Evolutionary conservation across 371 early-diverging fungal species (phyloP), one percentile per base, ranked within the genome.

Genomic region (Mortierella sp.): DNA sequence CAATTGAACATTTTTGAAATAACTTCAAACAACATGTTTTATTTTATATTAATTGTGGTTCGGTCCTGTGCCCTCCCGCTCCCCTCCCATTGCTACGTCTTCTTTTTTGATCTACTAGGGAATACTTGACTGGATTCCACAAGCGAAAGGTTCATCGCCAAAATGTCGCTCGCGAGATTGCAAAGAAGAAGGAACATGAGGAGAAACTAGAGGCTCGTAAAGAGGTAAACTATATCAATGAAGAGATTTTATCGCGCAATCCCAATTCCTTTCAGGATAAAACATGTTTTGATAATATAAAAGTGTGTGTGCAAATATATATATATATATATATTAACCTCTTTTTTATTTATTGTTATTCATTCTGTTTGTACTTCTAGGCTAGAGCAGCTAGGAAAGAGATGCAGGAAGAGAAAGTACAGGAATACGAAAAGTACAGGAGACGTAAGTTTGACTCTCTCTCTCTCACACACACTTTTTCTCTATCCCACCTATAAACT

Each of bases 51-150:
- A 17, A 19, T 7, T 15, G 19, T n/a, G n/a, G n/a, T n/a, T n/a
- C n/a, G n/a, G n/a, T n/a, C n/a, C n/a, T n/a, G n/a, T n/a, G n/a
- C n/a, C n/a, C n/a, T n/a, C 12, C 12, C 19, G 45, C 0, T 43
- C 45, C 17, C 5, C 0, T 15, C 22, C 9, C 53, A 26, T 51
- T 26, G 40, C 13, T 51, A 26, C 28, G 8, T n/a, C 45, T 10
- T 63, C 7, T 17, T 32, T 49, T 23, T 28, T 43, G n/a, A n/a
- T 29, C 37, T 45, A n/a, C 35, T 70, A 90, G 92, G 19, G 91
- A 93, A 35, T 94, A 88, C 63, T 83, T 94, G 64, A 93, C 93
- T 29, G 94, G 95, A n/a, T 95, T 95, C 76, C 92, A 91, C 70
- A 93, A 93, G 74, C 90, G 95, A 43, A 95, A 95, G 57, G 83